Conservation (phyloP, 2,329 filamentous ascomycete genomes). For the Dactylellina cionopaga region DNA sequence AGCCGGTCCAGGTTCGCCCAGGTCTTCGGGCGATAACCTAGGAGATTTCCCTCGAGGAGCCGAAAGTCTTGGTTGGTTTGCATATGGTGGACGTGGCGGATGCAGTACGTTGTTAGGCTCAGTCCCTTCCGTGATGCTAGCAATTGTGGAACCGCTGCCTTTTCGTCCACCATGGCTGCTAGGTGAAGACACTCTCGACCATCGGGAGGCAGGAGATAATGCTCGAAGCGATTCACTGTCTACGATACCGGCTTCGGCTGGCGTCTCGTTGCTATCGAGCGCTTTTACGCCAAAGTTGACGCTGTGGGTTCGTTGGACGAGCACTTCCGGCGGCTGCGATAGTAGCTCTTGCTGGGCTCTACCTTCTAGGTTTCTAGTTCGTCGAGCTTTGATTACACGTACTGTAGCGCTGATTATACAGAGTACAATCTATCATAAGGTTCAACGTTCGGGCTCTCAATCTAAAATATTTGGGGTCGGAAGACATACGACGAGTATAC, state of each 20-base stretch:
- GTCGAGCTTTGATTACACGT: constrained; percentile 9
- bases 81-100: not conserved
- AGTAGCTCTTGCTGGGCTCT: constrained; percentile 12
- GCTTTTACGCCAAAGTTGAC: constrained; percentile 49
- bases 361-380: constrained; percentile 14
- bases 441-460: not conserved
- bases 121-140: not conserved
- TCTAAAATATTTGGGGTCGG: not conserved
- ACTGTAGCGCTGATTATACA: constrained; percentile 4
- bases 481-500: constrained; percentile 16
- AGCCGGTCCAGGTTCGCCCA: not conserved
- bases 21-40: not conserved
- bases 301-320: constrained; percentile 12
- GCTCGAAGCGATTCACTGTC: constrained; percentile 41
- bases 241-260: constrained; percentile 30
- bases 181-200: constrained; percentile 41
- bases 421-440: not conserved
- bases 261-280: constrained; percentile 43
- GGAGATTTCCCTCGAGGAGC: not conserved
- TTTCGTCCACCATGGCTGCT: constrained; percentile 27
- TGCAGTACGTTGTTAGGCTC: not conserved
- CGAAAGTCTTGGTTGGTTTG: not conserved
- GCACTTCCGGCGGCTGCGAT: constrained; percentile 1
- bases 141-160: constrained; percentile 23
- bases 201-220: constrained; percentile 20